phyloP scores from a whole-genome alignment of 352 stramenopile genomes.

The Phytophthora sansomeana region DNA sequence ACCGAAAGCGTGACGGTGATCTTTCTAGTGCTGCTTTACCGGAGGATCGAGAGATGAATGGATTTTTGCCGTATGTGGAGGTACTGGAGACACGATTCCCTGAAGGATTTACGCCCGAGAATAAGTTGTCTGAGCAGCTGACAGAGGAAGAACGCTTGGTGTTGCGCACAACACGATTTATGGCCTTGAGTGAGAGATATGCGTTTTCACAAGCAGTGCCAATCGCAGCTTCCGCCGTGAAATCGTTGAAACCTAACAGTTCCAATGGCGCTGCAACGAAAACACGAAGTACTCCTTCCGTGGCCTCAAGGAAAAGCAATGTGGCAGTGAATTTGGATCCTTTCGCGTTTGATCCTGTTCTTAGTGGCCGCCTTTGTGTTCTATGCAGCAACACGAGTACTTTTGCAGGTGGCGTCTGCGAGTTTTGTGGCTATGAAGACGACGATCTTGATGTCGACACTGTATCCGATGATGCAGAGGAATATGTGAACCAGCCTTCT shows the following conservation, averaged over 20 bases:
- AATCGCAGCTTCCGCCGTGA: neutral
- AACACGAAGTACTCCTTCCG: neutral
- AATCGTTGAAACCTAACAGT: neutral
- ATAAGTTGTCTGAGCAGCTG: slow-evolving; percentile 3
- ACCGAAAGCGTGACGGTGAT: slow-evolving; percentile 22
- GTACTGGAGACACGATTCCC: slow-evolving; percentile 10
- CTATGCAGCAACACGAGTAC: slow-evolving; percentile 51
- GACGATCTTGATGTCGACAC: slow-evolving; percentile 14
- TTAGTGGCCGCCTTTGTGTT: slow-evolving; percentile 32
- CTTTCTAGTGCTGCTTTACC: slow-evolving; percentile 30
- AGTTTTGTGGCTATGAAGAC: slow-evolving; percentile 57
- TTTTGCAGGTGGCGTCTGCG: slow-evolving; percentile 37
- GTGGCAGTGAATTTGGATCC: slow-evolving; percentile 8
- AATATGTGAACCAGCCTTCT: slow-evolving; percentile 2
- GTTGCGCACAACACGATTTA: slow-evolving; percentile 26
- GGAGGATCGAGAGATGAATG: slow-evolving; percentile 51
- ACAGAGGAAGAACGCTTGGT: slow-evolving; percentile 34
- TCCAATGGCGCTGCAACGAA: neutral
- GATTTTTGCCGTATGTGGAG: slow-evolving; percentile 45
- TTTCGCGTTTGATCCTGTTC: slow-evolving; percentile 23
- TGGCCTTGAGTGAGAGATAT: slow-evolving; percentile 37
- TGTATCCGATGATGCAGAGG: slow-evolving; percentile 19
- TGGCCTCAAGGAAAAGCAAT: neutral
- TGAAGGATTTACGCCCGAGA: slow-evolving; percentile 8
- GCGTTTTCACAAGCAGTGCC: slow-evolving; percentile 16